Percentiles rank a stretch among this genome's conserved stretches.
These are phyloP conservation scores for Heritiera fomes DNA, from an alignment of 345 rosid genomes.

Conservation along the genomic window DNA sequence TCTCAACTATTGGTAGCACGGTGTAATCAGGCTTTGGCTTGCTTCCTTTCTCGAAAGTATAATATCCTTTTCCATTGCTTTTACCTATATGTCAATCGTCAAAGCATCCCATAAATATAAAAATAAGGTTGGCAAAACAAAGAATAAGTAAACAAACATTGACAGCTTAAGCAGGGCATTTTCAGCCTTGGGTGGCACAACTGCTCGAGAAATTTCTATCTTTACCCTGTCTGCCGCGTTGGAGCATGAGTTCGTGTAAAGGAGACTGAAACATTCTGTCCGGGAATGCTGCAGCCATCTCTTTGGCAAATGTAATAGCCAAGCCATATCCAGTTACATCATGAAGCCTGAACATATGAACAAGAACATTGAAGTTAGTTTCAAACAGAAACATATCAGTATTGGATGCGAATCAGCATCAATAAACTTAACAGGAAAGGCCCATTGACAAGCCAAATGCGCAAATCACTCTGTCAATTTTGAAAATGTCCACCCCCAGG, in stretches of 20 bases:
- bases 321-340: constrained; percentile 90
- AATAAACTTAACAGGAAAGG: constrained; percentile 75
- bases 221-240: constrained; percentile 78
- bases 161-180: background rate
- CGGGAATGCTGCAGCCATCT: constrained; percentile 59
- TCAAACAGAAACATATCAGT: background rate
- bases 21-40: constrained; percentile 82
- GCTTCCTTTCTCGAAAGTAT: constrained; percentile 61
- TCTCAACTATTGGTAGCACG: constrained; percentile 67
- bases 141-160: too few species aligned
- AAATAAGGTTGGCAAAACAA: too few species aligned
- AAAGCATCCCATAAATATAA: too few species aligned
- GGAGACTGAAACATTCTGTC: constrained; percentile 63
- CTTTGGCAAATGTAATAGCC: constrained; percentile 56
- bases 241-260: constrained; percentile 58
- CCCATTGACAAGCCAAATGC: constrained; percentile 82
- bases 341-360: constrained; percentile 58
- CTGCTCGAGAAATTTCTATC: too few species aligned
- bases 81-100: constrained; percentile 48
- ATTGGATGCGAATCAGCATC: background rate
- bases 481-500: constrained; percentile 86
- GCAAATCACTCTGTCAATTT: constrained; percentile 71
- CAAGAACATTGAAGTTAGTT: background rate
- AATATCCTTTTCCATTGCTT: constrained; percentile 67
- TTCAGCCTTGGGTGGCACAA: background rate